A percentile compares a stretch with the other conserved stretches of the same genome.
Evolutionary conservation across 371 early-diverging fungal species (phyloP).

Genomic region (Basidiobolus meristosporus): DNA sequence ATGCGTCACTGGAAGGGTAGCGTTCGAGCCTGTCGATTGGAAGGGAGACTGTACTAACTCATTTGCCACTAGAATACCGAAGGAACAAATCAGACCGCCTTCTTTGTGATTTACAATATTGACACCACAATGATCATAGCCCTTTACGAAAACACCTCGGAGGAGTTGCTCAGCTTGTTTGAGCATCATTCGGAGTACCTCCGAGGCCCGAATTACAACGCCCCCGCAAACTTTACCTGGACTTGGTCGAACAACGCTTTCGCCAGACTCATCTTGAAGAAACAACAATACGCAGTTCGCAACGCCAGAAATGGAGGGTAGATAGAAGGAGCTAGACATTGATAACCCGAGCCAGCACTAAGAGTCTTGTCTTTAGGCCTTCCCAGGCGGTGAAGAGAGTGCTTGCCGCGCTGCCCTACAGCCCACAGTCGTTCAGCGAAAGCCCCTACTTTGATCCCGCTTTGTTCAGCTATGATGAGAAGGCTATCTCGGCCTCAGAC

Average conservation of each 20-base stretch:
- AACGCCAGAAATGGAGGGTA: slow-evolving; percentile 46
- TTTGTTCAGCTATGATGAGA: slow-evolving; percentile 37
- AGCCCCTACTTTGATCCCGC: slow-evolving; percentile 32
- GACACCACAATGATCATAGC: slow-evolving; percentile 17
- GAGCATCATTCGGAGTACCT: slow-evolving; percentile 18
- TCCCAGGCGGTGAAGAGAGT: slow-evolving; percentile 26
- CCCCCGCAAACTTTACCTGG: slow-evolving; percentile 14
- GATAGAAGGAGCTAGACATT: slow-evolving; percentile 1
- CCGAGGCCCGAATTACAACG: slow-evolving; percentile 14
- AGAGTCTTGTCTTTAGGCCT: slow-evolving; percentile 7
- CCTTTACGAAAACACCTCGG: slow-evolving; percentile 32
- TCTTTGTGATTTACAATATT: slow-evolving; percentile 35
- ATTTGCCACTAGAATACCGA: slow-evolving; percentile 8
- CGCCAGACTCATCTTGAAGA: slow-evolving; percentile 21
- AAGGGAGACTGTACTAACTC: background rate
- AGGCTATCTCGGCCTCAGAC: slow-evolving; percentile 22
- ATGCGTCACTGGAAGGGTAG: slow-evolving; percentile 19
- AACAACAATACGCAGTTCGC: slow-evolving; percentile 22
- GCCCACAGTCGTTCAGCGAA: slow-evolving; percentile 28
- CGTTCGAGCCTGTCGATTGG: background rate
- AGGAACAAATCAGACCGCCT: slow-evolving; percentile 17
- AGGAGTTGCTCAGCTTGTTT: slow-evolving; percentile 19
- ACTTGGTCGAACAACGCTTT: slow-evolving; percentile 23
- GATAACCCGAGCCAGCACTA: background rate
- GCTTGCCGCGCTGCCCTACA: slow-evolving; percentile 22